Evolutionary conservation across 164 flowering plant genomes (phyloP), one percentile per base, ranked within the genome.

Genomic region (Umbilicus rupestris): DNA sequence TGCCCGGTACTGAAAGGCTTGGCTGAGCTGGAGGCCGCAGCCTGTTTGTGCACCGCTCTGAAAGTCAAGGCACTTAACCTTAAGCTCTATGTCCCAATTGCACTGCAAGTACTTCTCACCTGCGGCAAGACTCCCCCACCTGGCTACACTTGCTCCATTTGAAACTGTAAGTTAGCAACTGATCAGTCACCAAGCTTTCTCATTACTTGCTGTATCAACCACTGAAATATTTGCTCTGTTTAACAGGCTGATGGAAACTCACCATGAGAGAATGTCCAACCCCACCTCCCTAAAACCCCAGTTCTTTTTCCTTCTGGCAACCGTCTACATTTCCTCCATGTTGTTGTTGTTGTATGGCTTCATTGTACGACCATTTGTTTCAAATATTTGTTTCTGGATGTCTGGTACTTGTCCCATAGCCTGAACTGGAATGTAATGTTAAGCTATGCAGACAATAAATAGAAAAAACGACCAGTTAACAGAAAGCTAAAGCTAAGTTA

Each of bases 121-220:
- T 92, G 96, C 75, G 98, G 96, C 9, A 89, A 86, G 80, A 82
- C 92, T 1, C 89, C 95, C 11, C 98, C 96, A 45, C 85, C 92
- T 68, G 96, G 98, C 55, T 92, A 72, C 82, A 87, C 89, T 47
- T 91, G 97, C 79, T 45, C 89, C 46, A 70, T 85, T 31, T 90
- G 78, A 66, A 30, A 52, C 22, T 52, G 58, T 52, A 22, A 52
- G 58, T 52, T 20, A 1, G 24, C 29, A 26, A 0, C 24, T 35
- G 6, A 35, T 11, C 58, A 52, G 16, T 52, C 58, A 24, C 29
- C 58, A 7, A 52, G 29, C 1, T 22, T 0, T 24, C 29, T 24
- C 2, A 20, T 24, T 22, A 24, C 24, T 52, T 24, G 12, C 58
- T 26, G 14, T 24, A 50, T 17, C 20, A 47, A 19, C 52, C 26